These are phyloP conservation scores for Phytopythium sindhum DNA, from an alignment of 352 stramenopile species.

Conservation along the genomic window DNA sequence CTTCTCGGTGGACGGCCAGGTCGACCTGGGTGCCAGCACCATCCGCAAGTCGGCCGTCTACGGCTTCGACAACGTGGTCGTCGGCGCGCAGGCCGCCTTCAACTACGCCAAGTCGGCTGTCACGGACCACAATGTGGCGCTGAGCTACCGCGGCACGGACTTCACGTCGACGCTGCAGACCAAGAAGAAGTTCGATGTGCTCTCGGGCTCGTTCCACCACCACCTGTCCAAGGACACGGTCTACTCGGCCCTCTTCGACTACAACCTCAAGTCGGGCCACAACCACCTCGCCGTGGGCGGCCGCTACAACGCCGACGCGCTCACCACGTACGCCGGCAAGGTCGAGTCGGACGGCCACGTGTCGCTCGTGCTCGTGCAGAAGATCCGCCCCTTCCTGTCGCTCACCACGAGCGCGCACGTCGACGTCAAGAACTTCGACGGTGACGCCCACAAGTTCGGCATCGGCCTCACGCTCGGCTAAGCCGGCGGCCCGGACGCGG, in stretches of 20 bases:
- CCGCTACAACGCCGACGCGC: conserved; percentile 76
- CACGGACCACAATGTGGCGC: conserved; percentile 78
- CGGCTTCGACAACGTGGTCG: conserved; percentile 72
- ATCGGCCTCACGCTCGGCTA: conserved; percentile 87
- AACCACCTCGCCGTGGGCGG: conserved; percentile 82
- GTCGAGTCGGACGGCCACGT: conserved; percentile 86
- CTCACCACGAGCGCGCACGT: conserved; percentile 84
- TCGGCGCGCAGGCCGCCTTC: conserved; percentile 71
- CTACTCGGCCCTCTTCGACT: conserved; percentile 87
- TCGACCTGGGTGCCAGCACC: conserved; percentile 56
- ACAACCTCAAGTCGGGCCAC: conserved; percentile 82
- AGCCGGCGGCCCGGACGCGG: conserved; percentile 6
- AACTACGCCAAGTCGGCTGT: conserved; percentile 81
- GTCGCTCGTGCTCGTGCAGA: conserved; percentile 81
- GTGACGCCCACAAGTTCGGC: conserved; percentile 89
- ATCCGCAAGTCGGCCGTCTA: conserved; percentile 68
- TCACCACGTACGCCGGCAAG: conserved; percentile 85
- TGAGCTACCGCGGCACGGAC: conserved; percentile 76
- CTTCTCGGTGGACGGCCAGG: conserved; percentile 55
- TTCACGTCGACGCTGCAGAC: conserved; percentile 77
- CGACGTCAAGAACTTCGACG: conserved; percentile 90
- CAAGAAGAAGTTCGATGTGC: conserved; percentile 85
- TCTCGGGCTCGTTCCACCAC: conserved; percentile 84
- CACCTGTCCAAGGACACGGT: conserved; percentile 77
- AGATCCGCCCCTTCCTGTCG: conserved; percentile 82